Base-by-base conservation (phyloP, 1,139 yeast species). In the Arxiozyma heterogenica region DNA sequence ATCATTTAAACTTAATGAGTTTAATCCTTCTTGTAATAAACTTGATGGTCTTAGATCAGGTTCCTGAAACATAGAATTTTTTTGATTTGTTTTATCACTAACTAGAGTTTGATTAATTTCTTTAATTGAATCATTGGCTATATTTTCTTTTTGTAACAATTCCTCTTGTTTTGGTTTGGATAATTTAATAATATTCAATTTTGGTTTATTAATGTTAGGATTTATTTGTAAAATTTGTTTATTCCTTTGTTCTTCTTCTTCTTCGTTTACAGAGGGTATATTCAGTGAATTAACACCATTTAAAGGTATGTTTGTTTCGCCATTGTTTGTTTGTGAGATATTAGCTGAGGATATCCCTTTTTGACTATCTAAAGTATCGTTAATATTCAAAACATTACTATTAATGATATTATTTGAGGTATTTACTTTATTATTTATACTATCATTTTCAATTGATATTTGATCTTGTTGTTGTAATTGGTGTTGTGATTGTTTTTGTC, bases 81-180 rank as follows among this genome's bases (percentile, higher is more conserved):
- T 18, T 17, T 8, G n/a, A 6, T 41, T 25, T 5, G 23, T 12
- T n/a, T 11, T 15, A 4, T 18, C 50, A 20, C 23, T 39, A 8
- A 30, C n/a, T 47, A 22, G 39, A 20, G 12, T 27, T 42, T 23
- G 12, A 42, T 27, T 27, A 47, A 49, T 20, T 38, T 51, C 49
- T 30, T 43, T 25, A 17, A 15, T 41, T 17, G 43, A 34, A 47
- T 49, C 52, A 41, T 45, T 54, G 55, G 23, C 54, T 56, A 44
- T 55, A 59, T 44, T 51, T 47, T 61, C 61, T 41, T 57, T 56
- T 43, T 59, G 60, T 20, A 49, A 54, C 20, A 59, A 17, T 49
- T 63, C 66, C 20, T 58, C 51, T 50, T 61, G 62, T 43, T 65
- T 65, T 17, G 63, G 66, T 38, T 55, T 58, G 1, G 68, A 63